Conservation (phyloP, 2,329 filamentous ascomycete genomes). For the Aspergillus ochraceoroseus region DNA sequence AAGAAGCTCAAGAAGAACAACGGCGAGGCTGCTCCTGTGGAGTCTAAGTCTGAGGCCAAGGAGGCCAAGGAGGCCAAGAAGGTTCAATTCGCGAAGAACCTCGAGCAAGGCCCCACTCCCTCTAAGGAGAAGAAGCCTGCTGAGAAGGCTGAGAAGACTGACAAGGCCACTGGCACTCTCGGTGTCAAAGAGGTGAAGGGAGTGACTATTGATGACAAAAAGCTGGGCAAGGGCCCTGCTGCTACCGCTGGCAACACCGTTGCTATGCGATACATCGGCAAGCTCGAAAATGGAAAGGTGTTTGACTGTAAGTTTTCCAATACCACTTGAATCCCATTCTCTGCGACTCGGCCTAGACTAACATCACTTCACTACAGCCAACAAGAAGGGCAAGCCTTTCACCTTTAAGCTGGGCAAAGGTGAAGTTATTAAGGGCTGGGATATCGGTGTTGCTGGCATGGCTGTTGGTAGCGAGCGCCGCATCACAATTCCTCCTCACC, state of each 20-base stretch:
- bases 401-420: constrained; percentile 89
- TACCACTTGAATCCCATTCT: background rate
- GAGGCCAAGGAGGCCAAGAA: constrained; percentile 86
- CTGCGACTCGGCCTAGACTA: background rate
- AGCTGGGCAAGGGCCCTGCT: constrained; percentile 74
- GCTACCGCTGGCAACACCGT: constrained; percentile 89
- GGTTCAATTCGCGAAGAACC: constrained; percentile 98
- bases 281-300: constrained; percentile 87
- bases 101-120: constrained; percentile 89
- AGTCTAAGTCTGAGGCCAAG: constrained; percentile 48
- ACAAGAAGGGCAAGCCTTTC: constrained; percentile 99
- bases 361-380: constrained; percentile 54
- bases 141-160: constrained; percentile 25
- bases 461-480: constrained; percentile 87
- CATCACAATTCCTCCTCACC: constrained; percentile 77
- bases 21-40: constrained; percentile 67
- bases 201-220: constrained; percentile 93
- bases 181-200: constrained; percentile 78
- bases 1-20: constrained; percentile 99
- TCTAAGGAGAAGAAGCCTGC: constrained; percentile 50
- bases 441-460: constrained; percentile 91
- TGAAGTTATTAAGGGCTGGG: constrained; percentile 99
- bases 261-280: constrained; percentile 96
- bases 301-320: constrained; percentile 69
- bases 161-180: constrained; percentile 54